Conservation (phyloP, 441 rosid species). For the Viola pubescens region DNA sequence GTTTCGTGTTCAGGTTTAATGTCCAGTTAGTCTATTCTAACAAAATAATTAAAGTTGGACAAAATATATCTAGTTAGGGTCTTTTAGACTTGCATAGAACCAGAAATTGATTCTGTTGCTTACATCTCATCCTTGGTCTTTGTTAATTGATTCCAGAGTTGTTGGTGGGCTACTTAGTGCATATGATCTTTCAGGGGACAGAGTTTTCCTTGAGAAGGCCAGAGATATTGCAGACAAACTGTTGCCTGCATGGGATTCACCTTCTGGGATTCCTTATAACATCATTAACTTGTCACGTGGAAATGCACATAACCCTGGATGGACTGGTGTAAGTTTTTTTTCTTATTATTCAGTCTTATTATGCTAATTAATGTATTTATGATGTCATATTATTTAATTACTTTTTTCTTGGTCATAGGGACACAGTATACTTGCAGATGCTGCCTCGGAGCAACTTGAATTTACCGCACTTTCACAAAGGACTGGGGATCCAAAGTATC, state of each 20-base stretch:
- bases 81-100: not conserved
- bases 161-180: slow-evolving; percentile 98
- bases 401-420: slow-evolving; percentile 42
- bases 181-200: slow-evolving; percentile 88
- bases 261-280: slow-evolving; percentile 79
- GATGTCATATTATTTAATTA: too few species aligned
- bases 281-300: slow-evolving; percentile 76
- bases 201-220: slow-evolving; percentile 84
- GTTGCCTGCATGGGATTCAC: slow-evolving; percentile 91
- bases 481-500: slow-evolving; percentile 95
- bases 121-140: slow-evolving; percentile 12
- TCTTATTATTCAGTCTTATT: too few species aligned
- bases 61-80: not conserved
- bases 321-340: slow-evolving; percentile 80
- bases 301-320: slow-evolving; percentile 71
- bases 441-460: slow-evolving; percentile 97
- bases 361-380: too few species aligned
- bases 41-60: slow-evolving; percentile 1
- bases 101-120: not conserved
- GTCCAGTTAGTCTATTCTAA: slow-evolving; percentile 24
- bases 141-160: slow-evolving; percentile 49
- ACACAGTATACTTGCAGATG: slow-evolving; percentile 88
- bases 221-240: slow-evolving; percentile 89
- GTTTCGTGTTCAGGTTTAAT: slow-evolving; percentile 77
- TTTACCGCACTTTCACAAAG: slow-evolving; percentile 98